Evolutionary conservation across 768 basidiomycete genomes (phyloP).

Genomic region (Suillus brevipes): DNA sequence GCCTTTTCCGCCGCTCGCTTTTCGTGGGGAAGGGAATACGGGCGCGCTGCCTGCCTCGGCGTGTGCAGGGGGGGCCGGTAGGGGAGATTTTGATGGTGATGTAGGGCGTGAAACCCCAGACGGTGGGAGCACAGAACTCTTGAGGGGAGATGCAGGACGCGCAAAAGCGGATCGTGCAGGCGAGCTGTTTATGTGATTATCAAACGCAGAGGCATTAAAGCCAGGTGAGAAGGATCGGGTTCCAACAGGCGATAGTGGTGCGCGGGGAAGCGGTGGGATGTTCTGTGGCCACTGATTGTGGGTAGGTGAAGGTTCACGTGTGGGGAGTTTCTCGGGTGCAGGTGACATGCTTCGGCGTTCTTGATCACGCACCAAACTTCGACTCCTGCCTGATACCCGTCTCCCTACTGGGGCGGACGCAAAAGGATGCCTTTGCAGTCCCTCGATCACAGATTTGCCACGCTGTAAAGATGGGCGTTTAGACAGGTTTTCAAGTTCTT

Average conservation of each 20-base stretch:
- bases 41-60: neutral
- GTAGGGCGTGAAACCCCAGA: constrained; percentile 10
- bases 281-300: constrained; percentile 20
- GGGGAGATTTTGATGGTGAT: constrained; percentile 4
- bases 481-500: constrained; percentile 3
- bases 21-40: neutral
- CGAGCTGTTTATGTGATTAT: neutral
- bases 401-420: neutral
- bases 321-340: neutral
- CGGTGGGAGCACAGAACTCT: constrained; percentile 1
- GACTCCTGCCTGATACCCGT: constrained; percentile 3
- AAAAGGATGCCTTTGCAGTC: neutral
- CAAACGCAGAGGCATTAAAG: constrained; percentile 13
- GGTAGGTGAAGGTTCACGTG: constrained; percentile 13
- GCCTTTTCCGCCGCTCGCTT: neutral
- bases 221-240: neutral
- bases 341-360: constrained; percentile 9
- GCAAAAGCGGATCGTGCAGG: constrained; percentile 1
- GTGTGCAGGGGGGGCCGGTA: neutral
- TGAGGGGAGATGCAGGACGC: constrained; percentile 1
- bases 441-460: constrained; percentile 2
- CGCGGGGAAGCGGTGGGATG: constrained; percentile 31
- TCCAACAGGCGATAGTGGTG: constrained; percentile 16
- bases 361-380: constrained; percentile 13
- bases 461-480: neutral